phyloP scores from a whole-genome alignment of 768 basidiomycete genomes.

The Lactarius trivialis region DNA sequence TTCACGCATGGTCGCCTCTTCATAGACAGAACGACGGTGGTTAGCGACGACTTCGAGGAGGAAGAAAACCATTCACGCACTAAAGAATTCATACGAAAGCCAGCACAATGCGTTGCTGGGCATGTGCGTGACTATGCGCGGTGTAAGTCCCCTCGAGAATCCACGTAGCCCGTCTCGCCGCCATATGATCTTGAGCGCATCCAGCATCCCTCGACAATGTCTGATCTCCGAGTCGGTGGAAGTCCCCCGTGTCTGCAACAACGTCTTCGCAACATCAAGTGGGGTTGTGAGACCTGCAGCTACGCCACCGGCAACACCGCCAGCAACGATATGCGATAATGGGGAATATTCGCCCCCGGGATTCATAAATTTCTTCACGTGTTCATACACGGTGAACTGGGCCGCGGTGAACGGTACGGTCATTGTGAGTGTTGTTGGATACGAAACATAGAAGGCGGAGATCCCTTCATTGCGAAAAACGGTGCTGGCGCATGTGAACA shows the following conservation, averaged over 20 bases:
- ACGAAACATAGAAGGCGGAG: constrained; percentile 93
- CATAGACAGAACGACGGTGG: not conserved
- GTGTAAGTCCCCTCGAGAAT: constrained; percentile 81
- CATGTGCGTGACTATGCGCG: constrained; percentile 90
- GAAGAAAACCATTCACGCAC: constrained; percentile 44
- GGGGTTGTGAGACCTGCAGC: constrained; percentile 96
- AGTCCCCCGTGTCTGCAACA: constrained; percentile 92
- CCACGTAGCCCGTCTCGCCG: constrained; percentile 77
- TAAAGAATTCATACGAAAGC: constrained; percentile 98
- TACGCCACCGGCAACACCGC: constrained; percentile 87
- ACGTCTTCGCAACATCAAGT: constrained; percentile 95
- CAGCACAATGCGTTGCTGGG: constrained; percentile 96
- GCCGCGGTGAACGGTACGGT: constrained; percentile 97
- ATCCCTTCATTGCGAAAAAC: constrained; percentile 86
- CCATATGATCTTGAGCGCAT: constrained; percentile 88
- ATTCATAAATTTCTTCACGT: constrained; percentile 80
- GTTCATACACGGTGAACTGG: constrained; percentile 95
- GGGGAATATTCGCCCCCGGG: constrained; percentile 86
- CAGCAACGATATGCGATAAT: constrained; percentile 85
- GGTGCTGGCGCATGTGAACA: constrained; percentile 75
- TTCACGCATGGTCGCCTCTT: constrained; percentile 19
- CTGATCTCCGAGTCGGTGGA: constrained; percentile 82
- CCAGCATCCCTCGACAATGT: constrained; percentile 72
- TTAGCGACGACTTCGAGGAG: not conserved
- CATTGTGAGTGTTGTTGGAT: constrained; percentile 96